These are phyloP conservation scores for Amaranthus hypochondriacus DNA, from an alignment of 148 eudicot genomes.

Conservation along the genomic window DNA sequence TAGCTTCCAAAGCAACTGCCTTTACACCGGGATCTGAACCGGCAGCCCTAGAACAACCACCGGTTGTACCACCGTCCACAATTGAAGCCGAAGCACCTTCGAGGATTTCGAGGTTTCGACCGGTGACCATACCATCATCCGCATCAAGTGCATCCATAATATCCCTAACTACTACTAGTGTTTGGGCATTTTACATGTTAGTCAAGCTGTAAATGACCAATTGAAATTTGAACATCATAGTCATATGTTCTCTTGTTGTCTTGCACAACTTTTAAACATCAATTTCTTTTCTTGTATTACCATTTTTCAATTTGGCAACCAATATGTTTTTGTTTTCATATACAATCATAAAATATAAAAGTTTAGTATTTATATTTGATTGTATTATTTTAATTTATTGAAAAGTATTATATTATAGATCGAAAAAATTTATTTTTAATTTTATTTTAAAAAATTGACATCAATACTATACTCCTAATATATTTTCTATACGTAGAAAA, in stretches of 20 bases:
- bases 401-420: no score
- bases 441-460: no score
- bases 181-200: conserved; percentile 26
- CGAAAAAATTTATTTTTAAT: no score
- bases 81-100: conserved; percentile 25
- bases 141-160: conserved; percentile 31
- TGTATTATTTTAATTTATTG: no score
- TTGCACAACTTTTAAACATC: not conserved
- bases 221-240: not conserved
- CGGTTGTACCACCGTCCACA: conserved; percentile 30
- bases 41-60: conserved; percentile 15
- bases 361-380: no score
- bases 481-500: no score
- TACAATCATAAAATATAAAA: no score
- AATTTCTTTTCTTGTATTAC: not conserved
- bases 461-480: no score
- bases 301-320: not conserved
- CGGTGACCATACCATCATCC: conserved; percentile 43
- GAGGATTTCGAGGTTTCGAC: conserved; percentile 33
- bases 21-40: conserved; percentile 34
- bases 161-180: conserved; percentile 16
- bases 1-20: conserved; percentile 44
- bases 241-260: not conserved
- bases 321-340: no score
- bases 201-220: conserved; percentile 9